Conservation (phyloP, 2,329 filamentous ascomycete genomes). For the Ceratocystis smalleyi region DNA sequence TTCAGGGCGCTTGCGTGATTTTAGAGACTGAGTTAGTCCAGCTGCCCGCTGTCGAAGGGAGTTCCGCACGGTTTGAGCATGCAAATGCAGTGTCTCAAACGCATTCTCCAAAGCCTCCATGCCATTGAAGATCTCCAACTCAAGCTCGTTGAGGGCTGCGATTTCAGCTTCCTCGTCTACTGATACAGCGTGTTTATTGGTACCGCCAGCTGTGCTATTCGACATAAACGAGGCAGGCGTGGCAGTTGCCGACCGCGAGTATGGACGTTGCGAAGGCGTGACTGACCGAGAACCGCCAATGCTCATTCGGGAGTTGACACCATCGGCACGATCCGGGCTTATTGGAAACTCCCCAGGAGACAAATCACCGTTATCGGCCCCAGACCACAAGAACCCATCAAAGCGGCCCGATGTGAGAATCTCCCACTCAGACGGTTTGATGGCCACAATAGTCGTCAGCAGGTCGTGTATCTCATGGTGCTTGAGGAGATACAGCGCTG, state of each 20-base stretch:
- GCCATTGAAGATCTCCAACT: constrained; percentile 79
- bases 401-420: constrained; percentile 87
- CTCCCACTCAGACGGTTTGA: constrained; percentile 89
- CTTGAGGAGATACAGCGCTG: constrained; percentile 70
- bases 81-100: constrained; percentile 77
- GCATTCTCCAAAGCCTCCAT: constrained; percentile 94
- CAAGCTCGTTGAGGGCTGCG: constrained; percentile 73
- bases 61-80: constrained; percentile 65
- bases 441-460: constrained; percentile 71
- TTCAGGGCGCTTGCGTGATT: constrained; percentile 41
- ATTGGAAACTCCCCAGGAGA: constrained; percentile 35
- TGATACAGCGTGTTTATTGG: constrained; percentile 49
- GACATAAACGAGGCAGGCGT: constrained; percentile 47
- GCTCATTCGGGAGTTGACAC: constrained; percentile 17
- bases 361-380: constrained; percentile 50
- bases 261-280: constrained; percentile 33
- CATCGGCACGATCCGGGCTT: constrained; percentile 25
- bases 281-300: constrained; percentile 19
- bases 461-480: constrained; percentile 72
- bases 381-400: constrained; percentile 89
- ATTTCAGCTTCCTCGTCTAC: constrained; percentile 92
- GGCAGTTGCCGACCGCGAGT: constrained; percentile 41
- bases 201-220: constrained; percentile 32
- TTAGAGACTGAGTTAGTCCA: constrained; percentile 52
- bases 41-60: constrained; percentile 69